Base-by-base conservation (phyloP, 768 basidiomycete species). In the Tylopilus cervinicoccineus region DNA sequence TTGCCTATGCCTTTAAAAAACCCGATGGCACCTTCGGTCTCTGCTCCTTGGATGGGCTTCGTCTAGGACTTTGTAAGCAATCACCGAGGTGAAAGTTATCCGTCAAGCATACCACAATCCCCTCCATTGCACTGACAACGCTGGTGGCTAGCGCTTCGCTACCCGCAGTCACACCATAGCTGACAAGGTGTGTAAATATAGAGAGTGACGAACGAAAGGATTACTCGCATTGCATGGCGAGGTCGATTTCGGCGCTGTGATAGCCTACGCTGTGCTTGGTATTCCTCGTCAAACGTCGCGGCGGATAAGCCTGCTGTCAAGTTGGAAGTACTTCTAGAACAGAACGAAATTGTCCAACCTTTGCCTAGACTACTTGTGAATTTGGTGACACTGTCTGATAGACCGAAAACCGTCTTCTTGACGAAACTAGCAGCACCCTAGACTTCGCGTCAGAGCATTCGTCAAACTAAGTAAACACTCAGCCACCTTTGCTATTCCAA, bases 1-100 rank as follows among this genome's bases (percentile, higher is more conserved):
- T 93, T 95, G 22, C 96, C 96, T 26, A 99, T 81, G 11, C 96
- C 96, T 68, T 96, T 98, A 77, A 97, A 93, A 71, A 99, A 99
- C 4, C 96, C 96, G 23, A 90, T 71, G 0, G 95, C 94, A 12
- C 96, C 96, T 63, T 87, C 94, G 9, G 81, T 76, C 61, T 98
- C 95, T 1, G 96, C 96, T 5, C 96, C 96, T 69, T 98, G 94
- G 38, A 99, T 83, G 3, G 96, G 96, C 62, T 97, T 96, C 69
- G 93, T 86, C 94, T 95, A 56, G 16, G 19, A 54, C 23, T 19
- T 38, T 8, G 46, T 51, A 24, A 61, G 52, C 22, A 27, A 41
- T 16, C 34, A 12, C 14, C 16, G 24, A 34, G 2, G 26, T 43
- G 16, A 26, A 40, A 6, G 11, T 41, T 16, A 39, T 33, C 55